Evolutionary conservation across 371 early-diverging fungal species (phyloP), one percentile per base, ranked within the genome.

Genomic region (Lichtheimia ornata): DNA sequence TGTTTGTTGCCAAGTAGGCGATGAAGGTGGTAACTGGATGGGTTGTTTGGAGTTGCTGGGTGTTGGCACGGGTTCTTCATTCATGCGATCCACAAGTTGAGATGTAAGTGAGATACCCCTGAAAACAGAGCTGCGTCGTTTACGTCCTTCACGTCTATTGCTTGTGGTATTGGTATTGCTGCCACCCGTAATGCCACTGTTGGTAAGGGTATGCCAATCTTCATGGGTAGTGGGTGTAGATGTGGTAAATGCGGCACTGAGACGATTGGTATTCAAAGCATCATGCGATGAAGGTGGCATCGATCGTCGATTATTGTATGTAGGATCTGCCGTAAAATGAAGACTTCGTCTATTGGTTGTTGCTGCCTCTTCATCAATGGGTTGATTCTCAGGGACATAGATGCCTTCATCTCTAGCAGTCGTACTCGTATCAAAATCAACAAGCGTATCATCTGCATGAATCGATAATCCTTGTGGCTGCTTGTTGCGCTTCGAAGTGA

Each of bases 401-500:
- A 59, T 47, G 4, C 55, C 62, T 62, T 62, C 62, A 30, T 54
- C 55, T 7, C 25, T 44, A 17, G 45, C 42, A 0, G 20, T 43
- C 3, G 45, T 7, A 4, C 44, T 22, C 25, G 57, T 56, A 45
- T 42, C 42, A 25, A 56, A 27, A 40, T 56, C 62, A 24, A 55
- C 45, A 30, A 55, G 27, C 4, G 40, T 47, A 17, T 53, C 51
- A 25, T 64, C 65, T 1, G 65, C 41, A 41, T 52, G 24, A 11
- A 65, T 27, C 11, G 65, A 53, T 7, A 65, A 56, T 0, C 63
- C 24, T 5, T 57, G 35, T 5, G 56, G 42, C 13, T 44, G 56
- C 22, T 78, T 78, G 56, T 66, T 50, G 2, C 79, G 67, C 43
- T 86, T 82, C 0, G 88, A 85, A 3, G 91, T 90, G 50, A 91